Conservation (phyloP, 768 basidiomycete species). For the Russula foetens region DNA sequence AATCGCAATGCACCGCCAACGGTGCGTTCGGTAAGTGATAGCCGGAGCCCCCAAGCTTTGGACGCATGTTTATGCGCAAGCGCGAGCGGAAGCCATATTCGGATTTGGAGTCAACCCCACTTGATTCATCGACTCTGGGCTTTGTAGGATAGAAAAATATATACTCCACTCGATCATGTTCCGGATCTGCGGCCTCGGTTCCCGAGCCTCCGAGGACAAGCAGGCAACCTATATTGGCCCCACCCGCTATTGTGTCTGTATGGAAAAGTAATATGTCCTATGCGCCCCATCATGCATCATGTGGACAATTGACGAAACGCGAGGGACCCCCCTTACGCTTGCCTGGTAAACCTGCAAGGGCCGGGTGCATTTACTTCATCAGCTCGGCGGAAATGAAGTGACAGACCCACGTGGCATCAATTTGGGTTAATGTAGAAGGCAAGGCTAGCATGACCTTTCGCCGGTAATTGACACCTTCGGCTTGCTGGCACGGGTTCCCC, state of each 20-base stretch:
- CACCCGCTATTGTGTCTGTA: neutral
- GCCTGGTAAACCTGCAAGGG: slow-evolving; percentile 15
- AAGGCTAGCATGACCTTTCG: slow-evolving; percentile 84
- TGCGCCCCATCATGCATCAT: neutral
- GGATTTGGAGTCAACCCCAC: too few relatives aligned
- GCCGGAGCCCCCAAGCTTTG: neutral
- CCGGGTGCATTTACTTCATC: neutral
- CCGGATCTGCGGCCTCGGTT: neutral
- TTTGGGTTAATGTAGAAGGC: slow-evolving; percentile 76
- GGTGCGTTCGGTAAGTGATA: neutral
- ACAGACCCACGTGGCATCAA: slow-evolving; percentile 85
- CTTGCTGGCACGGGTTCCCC: slow-evolving; percentile 83
- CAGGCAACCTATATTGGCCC: neutral
- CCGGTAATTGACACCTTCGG: slow-evolving; percentile 71
- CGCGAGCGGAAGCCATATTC: too few relatives aligned
- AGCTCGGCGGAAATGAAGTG: slow-evolving; percentile 3
- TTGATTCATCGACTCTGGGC: too few relatives aligned
- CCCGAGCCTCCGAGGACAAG: neutral
- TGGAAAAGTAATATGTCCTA: neutral
- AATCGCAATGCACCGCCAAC: neutral
- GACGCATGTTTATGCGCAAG: neutral
- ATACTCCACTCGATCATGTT: neutral
- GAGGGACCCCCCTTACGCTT: slow-evolving; percentile 8
- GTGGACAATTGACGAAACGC: neutral
- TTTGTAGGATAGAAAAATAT: neutral